These are phyloP conservation scores for Auxenochlorella pyrenoidosa DNA, from an alignment of 139 green algal species.

Conservation along the genomic window DNA sequence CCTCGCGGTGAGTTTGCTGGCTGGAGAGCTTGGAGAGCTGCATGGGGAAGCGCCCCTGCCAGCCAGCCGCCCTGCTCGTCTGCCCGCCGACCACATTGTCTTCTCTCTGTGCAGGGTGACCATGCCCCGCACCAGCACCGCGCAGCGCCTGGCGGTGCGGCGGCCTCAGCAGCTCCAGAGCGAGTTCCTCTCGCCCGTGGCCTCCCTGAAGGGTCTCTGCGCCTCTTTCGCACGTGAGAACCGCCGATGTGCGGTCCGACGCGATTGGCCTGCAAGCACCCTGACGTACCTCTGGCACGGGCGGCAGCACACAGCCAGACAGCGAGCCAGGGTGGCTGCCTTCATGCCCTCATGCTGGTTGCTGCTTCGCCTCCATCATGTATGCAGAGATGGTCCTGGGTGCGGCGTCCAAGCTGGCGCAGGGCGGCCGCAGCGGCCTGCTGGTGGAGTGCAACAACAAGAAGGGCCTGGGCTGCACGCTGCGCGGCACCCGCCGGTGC, in stretches of 20 bases:
- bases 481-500: slow-evolving; percentile 70
- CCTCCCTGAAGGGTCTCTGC: slow-evolving; percentile 44
- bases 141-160: slow-evolving; percentile 23
- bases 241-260: not conserved
- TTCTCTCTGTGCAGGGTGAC: not conserved
- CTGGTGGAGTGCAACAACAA: slow-evolving; percentile 76
- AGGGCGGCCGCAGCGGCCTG: slow-evolving; percentile 54
- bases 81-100: not conserved
- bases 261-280: not conserved
- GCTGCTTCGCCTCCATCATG: not conserved
- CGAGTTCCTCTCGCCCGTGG: slow-evolving; percentile 44
- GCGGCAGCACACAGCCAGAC: not conserved
- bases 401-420: not conserved
- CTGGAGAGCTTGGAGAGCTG: not conserved
- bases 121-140: slow-evolving; percentile 29
- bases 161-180: slow-evolving; percentile 39
- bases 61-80: not conserved
- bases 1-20: not conserved
- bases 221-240: slow-evolving; percentile 45
- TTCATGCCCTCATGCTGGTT: not conserved
- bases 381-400: slow-evolving; percentile 41
- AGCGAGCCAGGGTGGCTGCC: not conserved
- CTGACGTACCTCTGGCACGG: not conserved
- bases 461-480: slow-evolving; percentile 73
- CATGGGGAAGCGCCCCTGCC: not conserved